Evolutionary conservation across 257 asterid genomes (phyloP), one percentile per base, ranked within the genome.

Genomic region (Oldenlandia corymbosa): DNA sequence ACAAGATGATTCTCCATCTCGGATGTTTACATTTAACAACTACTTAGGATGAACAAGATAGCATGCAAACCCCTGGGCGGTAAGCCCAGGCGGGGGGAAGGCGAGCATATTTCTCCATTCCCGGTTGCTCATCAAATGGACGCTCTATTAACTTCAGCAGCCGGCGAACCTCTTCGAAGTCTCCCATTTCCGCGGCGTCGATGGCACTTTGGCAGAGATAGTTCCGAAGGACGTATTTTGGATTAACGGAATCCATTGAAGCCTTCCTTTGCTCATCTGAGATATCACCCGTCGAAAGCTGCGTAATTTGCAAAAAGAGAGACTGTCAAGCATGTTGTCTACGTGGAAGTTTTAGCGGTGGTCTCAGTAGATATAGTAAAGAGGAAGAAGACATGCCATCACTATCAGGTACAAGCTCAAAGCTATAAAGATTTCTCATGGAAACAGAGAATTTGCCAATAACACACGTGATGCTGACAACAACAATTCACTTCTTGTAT

Each of bases 71-170:
- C 1, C 99, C 97, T 0, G 97, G 99, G 48, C 97, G 95, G 71
- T 90, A 87, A 13, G 97, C 99, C 99, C 99, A 93, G 10, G 97
- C 99, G 0, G 97, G 97, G 61, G 97, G 97, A 75, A 93, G 66
- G 4, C 97, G 88, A 0, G 99, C 96, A 43, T 87, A 90, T 71
- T 85, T 93, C 53, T 85, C 99, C 99, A 93, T 93, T 62, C 96
- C 97, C 1, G 95, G 97, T 71, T 90, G 97, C 37, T 93, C 99
- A 10, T 93, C 94, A 27, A 79, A 90, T 1, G 97, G 97, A 39
- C 74, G 66, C 72, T 84, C 74, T 85, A 93, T 81, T 26, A 93
- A 95, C 76, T 81, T 85, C 61, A 90, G 77, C 28, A 90, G 71
- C 31, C 81, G 78, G 7, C 86, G 84, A 41, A 90, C 86, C 81